phyloP scores from a whole-genome alignment of 768 basidiomycete species.

The Dentipellis sp. region DNA sequence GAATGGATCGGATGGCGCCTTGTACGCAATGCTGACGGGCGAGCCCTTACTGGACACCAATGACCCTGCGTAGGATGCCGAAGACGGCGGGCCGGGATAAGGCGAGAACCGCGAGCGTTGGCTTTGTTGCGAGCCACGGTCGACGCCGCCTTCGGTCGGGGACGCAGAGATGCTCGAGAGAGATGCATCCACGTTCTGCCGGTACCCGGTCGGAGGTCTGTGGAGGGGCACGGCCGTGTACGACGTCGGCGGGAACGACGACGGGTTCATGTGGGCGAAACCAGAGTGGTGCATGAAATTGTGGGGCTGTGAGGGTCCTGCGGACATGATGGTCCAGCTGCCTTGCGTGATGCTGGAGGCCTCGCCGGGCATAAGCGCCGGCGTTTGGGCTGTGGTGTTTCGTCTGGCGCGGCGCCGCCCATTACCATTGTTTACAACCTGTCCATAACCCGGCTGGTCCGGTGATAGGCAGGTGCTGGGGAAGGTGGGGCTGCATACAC shows the following conservation, averaged over 20 bases:
- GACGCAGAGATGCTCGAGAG: slow-evolving; percentile 7
- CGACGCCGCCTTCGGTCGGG: slow-evolving; percentile 17
- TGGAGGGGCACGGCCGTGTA: background rate
- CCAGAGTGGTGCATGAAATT: background rate
- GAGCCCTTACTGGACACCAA: slow-evolving; percentile 18
- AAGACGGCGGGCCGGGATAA: slow-evolving; percentile 27
- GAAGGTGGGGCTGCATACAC: slow-evolving; percentile 58
- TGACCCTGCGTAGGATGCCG: slow-evolving; percentile 19
- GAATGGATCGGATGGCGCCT: slow-evolving; percentile 19
- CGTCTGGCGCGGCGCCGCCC: slow-evolving; percentile 12
- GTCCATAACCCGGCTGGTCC: slow-evolving; percentile 81
- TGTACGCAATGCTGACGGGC: slow-evolving; percentile 27
- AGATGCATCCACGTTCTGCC: background rate
- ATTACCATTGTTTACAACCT: slow-evolving; percentile 46
- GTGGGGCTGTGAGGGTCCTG: slow-evolving; percentile 6
- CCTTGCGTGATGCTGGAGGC: slow-evolving; percentile 7
- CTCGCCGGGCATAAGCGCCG: slow-evolving; percentile 4
- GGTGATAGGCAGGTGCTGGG: slow-evolving; percentile 78
- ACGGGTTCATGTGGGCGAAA: slow-evolving; percentile 1
- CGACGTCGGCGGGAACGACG: slow-evolving; percentile 4
- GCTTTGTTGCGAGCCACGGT: slow-evolving; percentile 21
- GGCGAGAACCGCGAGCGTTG: slow-evolving; percentile 32
- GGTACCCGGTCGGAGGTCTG: background rate
- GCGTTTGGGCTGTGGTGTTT: slow-evolving; percentile 7
- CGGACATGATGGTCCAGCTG: slow-evolving; percentile 14